Evolutionary conservation across 306 rosid species (phyloP).

Genomic region (Medicago lupulina): DNA sequence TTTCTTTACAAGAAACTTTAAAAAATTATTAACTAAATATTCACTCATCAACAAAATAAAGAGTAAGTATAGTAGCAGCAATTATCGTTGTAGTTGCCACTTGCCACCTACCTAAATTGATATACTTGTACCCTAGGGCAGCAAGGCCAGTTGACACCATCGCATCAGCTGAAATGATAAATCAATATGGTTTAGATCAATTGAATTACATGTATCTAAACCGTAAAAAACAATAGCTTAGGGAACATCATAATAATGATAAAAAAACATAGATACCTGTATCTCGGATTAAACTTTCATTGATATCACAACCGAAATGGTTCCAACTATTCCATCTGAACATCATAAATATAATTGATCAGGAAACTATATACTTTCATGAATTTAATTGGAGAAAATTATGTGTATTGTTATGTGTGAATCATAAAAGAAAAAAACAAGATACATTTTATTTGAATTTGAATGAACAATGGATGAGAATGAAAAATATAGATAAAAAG

Average conservation of each 20-base stretch:
- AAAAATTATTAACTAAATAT: too few species aligned
- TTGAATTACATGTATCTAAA: too few species aligned
- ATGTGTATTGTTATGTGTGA: too few species aligned
- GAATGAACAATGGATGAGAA: neutral
- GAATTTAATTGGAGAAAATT: too few species aligned
- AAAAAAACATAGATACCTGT: constrained; percentile 52
- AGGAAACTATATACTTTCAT: neutral
- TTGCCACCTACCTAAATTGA: constrained; percentile 57
- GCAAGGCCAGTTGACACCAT: constrained; percentile 71
- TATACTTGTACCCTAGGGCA: constrained; percentile 58
- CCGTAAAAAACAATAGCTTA: too few species aligned
- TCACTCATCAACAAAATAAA: too few species aligned
- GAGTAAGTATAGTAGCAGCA: neutral
- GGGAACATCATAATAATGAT: neutral
- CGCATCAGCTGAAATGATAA: constrained; percentile 59
- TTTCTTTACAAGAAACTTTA: too few species aligned
- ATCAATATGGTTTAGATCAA: too few species aligned
- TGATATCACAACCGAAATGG: constrained; percentile 58
- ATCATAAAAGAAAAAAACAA: too few species aligned
- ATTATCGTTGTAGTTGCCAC: too few species aligned
- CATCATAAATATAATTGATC: neutral
- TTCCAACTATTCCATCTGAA: constrained; percentile 74
- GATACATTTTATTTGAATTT: neutral
- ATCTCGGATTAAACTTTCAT: constrained; percentile 57
- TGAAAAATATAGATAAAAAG: neutral